These are phyloP conservation scores for Ascosphaera pollenicola DNA, from an alignment of 2,329 filamentous ascomycete species.

Conservation along the genomic window DNA sequence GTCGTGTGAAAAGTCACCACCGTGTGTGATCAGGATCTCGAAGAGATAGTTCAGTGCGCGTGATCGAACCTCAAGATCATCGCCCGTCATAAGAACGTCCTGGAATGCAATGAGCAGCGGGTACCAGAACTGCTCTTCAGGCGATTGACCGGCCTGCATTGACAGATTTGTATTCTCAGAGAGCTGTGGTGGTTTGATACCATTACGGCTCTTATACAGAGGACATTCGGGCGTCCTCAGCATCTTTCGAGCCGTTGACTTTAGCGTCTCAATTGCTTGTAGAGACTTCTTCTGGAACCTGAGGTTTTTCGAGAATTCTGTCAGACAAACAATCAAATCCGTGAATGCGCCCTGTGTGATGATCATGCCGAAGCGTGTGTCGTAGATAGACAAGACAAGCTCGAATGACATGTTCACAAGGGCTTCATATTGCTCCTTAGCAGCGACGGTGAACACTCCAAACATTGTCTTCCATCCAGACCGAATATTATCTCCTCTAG, in stretches of 20 bases:
- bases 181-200: slow-evolving; percentile 10
- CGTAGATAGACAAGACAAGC: slow-evolving; percentile 90
- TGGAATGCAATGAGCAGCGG: slow-evolving; percentile 96
- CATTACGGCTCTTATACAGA: slow-evolving; percentile 43
- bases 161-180: slow-evolving; percentile 20
- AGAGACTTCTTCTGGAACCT: slow-evolving; percentile 97
- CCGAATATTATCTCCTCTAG: slow-evolving; percentile 84
- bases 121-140: slow-evolving; percentile 98
- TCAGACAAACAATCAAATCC: slow-evolving; percentile 86
- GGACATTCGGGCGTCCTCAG: slow-evolving; percentile 89
- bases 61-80: slow-evolving; percentile 87
- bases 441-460: slow-evolving; percentile 90
- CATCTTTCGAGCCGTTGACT: slow-evolving; percentile 87
- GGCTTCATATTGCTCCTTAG: slow-evolving; percentile 70
- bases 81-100: slow-evolving; percentile 96
- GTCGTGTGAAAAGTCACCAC: slow-evolving; percentile 71
- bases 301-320: slow-evolving; percentile 96
- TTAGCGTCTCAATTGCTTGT: slow-evolving; percentile 84
- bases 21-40: slow-evolving; percentile 73
- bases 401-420: slow-evolving; percentile 96
- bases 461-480: slow-evolving; percentile 99
- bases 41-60: slow-evolving; percentile 88
- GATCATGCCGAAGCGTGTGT: slow-evolving; percentile 82
- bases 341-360: slow-evolving; percentile 94
- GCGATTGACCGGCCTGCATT: slow-evolving; percentile 35